These are phyloP conservation scores for Rhododendron mucronatum DNA, from an alignment of 148 eudicot genomes.

Conservation along the genomic window DNA sequence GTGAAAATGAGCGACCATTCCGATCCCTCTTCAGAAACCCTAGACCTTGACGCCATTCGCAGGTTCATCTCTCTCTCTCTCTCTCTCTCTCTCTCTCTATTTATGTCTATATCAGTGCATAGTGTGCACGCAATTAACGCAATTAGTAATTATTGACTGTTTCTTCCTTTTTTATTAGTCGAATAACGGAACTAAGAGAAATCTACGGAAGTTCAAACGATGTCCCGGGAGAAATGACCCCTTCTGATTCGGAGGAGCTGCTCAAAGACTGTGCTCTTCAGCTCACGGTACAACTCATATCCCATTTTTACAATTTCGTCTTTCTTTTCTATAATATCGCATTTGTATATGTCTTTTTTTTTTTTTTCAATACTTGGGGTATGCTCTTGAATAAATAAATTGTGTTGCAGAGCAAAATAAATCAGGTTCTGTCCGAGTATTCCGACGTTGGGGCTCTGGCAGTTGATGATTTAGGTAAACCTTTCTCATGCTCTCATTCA, in stretches of 20 bases:
- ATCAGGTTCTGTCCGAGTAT: too few species aligned
- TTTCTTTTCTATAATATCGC: neutral
- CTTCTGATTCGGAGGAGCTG: conserved; percentile 32
- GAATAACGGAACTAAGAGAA: conserved; percentile 42
- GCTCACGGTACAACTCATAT: conserved; percentile 36
- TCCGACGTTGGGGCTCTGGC: too few species aligned
- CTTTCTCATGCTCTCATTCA: neutral
- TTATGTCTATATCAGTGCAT: neutral
- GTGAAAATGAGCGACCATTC: conserved; percentile 3
- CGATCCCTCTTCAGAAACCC: neutral
- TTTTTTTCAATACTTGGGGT: neutral
- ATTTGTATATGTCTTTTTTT: too few species aligned
- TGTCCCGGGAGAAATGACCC: neutral
- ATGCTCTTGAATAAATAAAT: too few species aligned
- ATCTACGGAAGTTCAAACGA: conserved; percentile 19
- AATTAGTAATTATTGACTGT: neutral
- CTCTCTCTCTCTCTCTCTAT: neutral
- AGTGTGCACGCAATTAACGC: neutral
- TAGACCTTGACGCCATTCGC: conserved; percentile 29
- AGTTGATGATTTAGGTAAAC: too few species aligned
- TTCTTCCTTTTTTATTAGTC: conserved; percentile 32
- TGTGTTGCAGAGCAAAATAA: too few species aligned
- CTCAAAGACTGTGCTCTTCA: conserved; percentile 29
- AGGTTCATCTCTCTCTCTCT: conserved; percentile 13
- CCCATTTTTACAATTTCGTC: too few species aligned